These are phyloP conservation scores for Alloascoidea africana DNA, from an alignment of 805 yeast genomes.

Conservation along the genomic window DNA sequence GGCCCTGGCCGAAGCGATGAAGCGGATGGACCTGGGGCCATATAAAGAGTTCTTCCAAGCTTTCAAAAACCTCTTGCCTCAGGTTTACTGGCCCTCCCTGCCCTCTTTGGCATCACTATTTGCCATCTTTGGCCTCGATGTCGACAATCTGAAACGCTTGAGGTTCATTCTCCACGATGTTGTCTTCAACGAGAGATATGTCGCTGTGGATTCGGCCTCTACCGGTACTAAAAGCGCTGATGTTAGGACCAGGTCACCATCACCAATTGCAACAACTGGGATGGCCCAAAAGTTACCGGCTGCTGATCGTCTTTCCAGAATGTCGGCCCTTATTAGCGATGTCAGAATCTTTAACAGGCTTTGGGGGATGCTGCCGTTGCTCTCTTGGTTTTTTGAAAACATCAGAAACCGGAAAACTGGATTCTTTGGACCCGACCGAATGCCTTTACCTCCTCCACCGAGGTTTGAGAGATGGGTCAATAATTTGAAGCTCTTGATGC, in stretches of 20 bases:
- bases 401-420: background rate
- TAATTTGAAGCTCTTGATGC: slow-evolving; percentile 19
- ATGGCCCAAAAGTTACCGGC: background rate
- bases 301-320: background rate
- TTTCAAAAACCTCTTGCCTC: background rate
- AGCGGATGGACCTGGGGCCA: background rate
- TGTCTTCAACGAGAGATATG: background rate
- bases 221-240: background rate
- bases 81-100: background rate
- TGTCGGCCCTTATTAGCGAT: slow-evolving; percentile 15
- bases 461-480: slow-evolving; percentile 10
- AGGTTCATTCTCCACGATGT: background rate
- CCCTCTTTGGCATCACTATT: background rate
- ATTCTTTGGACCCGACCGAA: background rate
- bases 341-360: slow-evolving; percentile 21
- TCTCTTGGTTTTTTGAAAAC: slow-evolving; percentile 18
- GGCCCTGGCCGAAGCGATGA: background rate
- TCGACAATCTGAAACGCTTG: background rate
- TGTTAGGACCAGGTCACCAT: too few species aligned
- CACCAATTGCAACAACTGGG: background rate
- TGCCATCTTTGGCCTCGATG: background rate
- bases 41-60: background rate
- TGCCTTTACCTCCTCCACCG: background rate
- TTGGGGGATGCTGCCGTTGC: slow-evolving; percentile 19
- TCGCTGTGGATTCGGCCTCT: background rate